Evolutionary conservation across 1,139 yeast species (phyloP).

Genomic region (Blastobotrys indianensis): DNA sequence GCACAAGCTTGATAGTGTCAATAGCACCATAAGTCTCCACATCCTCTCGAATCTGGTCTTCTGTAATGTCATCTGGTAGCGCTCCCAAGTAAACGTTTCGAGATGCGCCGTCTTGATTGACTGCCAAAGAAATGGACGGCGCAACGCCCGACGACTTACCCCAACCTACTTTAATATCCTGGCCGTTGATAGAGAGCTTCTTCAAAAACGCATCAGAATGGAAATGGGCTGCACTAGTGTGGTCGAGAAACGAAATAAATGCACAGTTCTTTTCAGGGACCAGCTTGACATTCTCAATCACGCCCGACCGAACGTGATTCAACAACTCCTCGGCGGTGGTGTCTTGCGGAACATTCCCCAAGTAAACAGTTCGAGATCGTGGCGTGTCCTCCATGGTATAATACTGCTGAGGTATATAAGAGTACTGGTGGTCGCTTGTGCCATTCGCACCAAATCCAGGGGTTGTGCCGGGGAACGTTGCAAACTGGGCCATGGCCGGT

Average conservation of each 20-base stretch:
- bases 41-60: constrained; percentile 58
- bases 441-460: constrained; percentile 7
- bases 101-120: constrained; percentile 83
- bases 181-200: constrained; percentile 41
- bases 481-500: constrained; percentile 30
- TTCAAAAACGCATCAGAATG: constrained; percentile 50
- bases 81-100: constrained; percentile 84
- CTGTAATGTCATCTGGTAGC: constrained; percentile 53
- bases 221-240: constrained; percentile 40
- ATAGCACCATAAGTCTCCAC: constrained; percentile 68
- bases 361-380: constrained; percentile 66
- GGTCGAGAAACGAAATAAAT: constrained; percentile 44
- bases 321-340: constrained; percentile 75
- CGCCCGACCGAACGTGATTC: constrained; percentile 87
- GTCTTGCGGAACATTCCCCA: constrained; percentile 84
- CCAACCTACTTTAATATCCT: constrained; percentile 55
- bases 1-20: constrained; percentile 69
- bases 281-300: constrained; percentile 63
- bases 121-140: constrained; percentile 65
- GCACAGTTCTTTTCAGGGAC: constrained; percentile 46
- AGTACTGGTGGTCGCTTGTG: constrained; percentile 14
- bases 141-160: constrained; percentile 60
- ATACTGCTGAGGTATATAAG: constrained; percentile 20
- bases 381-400: constrained; percentile 18
- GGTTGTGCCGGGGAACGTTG: constrained; percentile 28